Percentiles rank a stretch among this genome's conserved stretches.
Evolutionary conservation across 805 yeast genomes (phyloP).

Genomic region (Tetrapisispora arboricola): DNA sequence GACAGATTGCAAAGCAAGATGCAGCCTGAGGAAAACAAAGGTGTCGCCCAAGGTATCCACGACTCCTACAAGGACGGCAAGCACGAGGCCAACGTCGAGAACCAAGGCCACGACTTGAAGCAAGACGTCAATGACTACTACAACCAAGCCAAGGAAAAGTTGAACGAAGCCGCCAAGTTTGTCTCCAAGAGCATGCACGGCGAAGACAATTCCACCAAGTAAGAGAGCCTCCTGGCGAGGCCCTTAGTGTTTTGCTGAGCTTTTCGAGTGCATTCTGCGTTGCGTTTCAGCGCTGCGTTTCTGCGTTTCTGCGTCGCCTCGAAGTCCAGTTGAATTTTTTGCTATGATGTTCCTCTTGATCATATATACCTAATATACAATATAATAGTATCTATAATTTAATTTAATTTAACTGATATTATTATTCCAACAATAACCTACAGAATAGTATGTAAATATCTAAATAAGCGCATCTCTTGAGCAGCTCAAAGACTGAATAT

Average conservation of each 20-base stretch:
- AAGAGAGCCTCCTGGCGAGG: no score
- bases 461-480: no score
- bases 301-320: no score
- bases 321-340: no score
- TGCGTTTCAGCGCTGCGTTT: no score
- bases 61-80: constrained; percentile 51
- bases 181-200: constrained; percentile 45
- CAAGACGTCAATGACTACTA: constrained; percentile 51
- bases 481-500: no score
- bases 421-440: not conserved
- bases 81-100: constrained; percentile 33
- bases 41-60: constrained; percentile 54
- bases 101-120: constrained; percentile 32
- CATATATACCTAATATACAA: not conserved
- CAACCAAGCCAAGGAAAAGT: constrained; percentile 44
- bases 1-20: constrained; percentile 52
- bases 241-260: no score
- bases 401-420: not conserved
- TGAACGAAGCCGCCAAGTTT: constrained; percentile 35
- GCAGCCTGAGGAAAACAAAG: constrained; percentile 60
- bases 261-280: no score
- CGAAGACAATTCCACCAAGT: no score
- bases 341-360: not conserved
- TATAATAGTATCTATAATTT: not conserved
- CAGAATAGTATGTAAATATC: no score